Conservation (phyloP, 2,329 filamentous ascomycete species). For the Dactylellina haptotyla region DNA sequence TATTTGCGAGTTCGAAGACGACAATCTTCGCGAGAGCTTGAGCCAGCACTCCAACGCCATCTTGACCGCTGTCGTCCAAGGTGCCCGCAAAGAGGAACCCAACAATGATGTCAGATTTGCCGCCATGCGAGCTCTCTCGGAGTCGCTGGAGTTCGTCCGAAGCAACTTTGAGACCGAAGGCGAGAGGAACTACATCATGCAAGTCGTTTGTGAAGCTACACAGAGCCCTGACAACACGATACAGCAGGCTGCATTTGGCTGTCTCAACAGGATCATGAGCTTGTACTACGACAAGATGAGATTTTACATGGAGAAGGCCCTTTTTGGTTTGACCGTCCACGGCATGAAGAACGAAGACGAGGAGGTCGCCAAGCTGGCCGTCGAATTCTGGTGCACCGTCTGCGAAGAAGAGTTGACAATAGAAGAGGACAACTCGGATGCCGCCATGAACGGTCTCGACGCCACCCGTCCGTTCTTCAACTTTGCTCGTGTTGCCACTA, state of each 20-base stretch:
- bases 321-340: conserved; percentile 95
- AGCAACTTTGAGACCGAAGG: conserved; percentile 99
- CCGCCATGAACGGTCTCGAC: conserved; percentile 65
- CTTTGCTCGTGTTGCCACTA: conserved; percentile 90
- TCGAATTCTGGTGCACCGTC: conserved; percentile 99
- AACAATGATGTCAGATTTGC: conserved; percentile 91
- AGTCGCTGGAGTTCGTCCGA: conserved; percentile 95
- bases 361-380: conserved; percentile 95
- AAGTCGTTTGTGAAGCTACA: conserved; percentile 98
- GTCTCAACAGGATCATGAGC: conserved; percentile 97
- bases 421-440: conserved; percentile 90
- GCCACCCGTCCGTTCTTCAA: conserved; percentile 91
- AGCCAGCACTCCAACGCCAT: conserved; percentile 94
- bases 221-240: conserved; percentile 91
- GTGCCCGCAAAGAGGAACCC: conserved; percentile 93
- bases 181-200: conserved; percentile 99
- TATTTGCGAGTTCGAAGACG: conserved; percentile 94
- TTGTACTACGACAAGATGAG: conserved; percentile 99
- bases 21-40: conserved; percentile 82
- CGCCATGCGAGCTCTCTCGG: conserved; percentile 91
- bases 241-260: conserved; percentile 95
- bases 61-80: conserved; percentile 95
- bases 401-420: conserved; percentile 98
- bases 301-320: conserved; percentile 99
- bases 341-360: conserved; percentile 99